phyloP scores from a whole-genome alignment of 495 filamentous ascomycete species.

The Penicillium nucicola region DNA sequence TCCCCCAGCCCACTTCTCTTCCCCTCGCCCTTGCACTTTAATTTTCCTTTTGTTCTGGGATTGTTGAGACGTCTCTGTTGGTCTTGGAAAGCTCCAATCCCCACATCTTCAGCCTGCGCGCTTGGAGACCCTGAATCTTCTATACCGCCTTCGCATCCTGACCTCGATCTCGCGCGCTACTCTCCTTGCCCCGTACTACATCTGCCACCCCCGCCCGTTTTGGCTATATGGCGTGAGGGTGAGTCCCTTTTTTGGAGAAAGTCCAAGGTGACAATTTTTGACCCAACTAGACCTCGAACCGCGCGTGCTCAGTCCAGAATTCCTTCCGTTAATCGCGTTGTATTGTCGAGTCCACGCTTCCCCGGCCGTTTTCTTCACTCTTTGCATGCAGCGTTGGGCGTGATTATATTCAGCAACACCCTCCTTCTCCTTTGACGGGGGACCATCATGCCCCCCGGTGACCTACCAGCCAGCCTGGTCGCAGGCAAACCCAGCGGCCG shows the following conservation, averaged over 20 bases:
- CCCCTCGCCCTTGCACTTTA: constrained; percentile 4
- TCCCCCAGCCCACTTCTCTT: constrained; percentile 20
- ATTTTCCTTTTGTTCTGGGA: background rate
- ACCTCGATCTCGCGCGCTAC: constrained; percentile 5
- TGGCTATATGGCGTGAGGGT: constrained; percentile 25
- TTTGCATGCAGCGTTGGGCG: constrained; percentile 20
- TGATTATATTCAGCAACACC: constrained; percentile 8
- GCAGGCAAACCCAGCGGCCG: constrained; percentile 44
- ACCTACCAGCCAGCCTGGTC: constrained; percentile 47
- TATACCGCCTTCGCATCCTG: background rate
- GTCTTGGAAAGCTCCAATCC: constrained; percentile 15
- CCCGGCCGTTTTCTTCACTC: constrained; percentile 1
- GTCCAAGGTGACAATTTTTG: background rate
- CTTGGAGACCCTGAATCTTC: constrained; percentile 1
- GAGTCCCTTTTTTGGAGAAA: constrained; percentile 8
- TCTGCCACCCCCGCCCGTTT: constrained; percentile 3
- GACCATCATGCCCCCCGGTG: constrained; percentile 44
- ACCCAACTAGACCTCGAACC: constrained; percentile 1
- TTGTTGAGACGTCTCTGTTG: background rate
- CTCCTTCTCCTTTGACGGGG: constrained; percentile 22
- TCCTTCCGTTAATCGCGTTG: background rate
- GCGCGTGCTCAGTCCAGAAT: constrained; percentile 8
- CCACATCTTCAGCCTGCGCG: constrained; percentile 14
- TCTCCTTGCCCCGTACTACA: background rate
- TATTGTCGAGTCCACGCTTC: background rate